Evolutionary conservation across 768 basidiomycete genomes (phyloP).

Genomic region (Suillus tomentosus): DNA sequence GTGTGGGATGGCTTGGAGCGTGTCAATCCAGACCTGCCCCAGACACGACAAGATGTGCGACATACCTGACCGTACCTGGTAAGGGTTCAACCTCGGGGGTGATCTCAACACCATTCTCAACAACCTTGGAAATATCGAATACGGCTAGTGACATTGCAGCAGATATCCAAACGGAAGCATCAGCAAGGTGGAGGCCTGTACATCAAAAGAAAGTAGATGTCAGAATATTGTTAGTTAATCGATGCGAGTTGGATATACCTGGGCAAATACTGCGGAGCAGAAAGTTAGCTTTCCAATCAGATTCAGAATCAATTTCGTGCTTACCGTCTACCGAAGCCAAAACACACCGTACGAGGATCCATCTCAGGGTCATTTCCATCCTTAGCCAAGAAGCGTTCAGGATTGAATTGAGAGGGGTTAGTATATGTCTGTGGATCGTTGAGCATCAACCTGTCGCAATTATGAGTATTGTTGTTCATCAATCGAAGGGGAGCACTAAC

Average conservation of each 20-base stretch:
- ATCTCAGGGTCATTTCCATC: not conserved
- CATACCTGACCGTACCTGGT: slow-evolving; percentile 44
- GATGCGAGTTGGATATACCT: not conserved
- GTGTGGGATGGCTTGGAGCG: slow-evolving; percentile 21
- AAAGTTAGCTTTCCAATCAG: not conserved
- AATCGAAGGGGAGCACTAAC: not conserved
- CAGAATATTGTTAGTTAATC: not conserved
- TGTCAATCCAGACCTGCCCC: not conserved
- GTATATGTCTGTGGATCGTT: slow-evolving; percentile 43
- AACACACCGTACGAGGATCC: slow-evolving; percentile 40
- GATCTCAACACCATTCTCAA: slow-evolving; percentile 35
- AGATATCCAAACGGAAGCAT: slow-evolving; percentile 42
- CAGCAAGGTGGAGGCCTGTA: slow-evolving; percentile 50
- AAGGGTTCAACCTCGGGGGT: slow-evolving; percentile 46
- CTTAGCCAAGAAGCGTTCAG: not conserved
- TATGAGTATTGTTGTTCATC: not conserved
- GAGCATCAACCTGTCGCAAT: slow-evolving; percentile 30
- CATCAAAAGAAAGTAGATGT: slow-evolving; percentile 21
- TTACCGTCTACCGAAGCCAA: slow-evolving; percentile 46
- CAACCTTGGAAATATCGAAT: slow-evolving; percentile 35
- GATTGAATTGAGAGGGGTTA: slow-evolving; percentile 50
- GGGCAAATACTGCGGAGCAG: not conserved
- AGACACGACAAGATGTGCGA: slow-evolving; percentile 18
- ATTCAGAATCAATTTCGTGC: not conserved
- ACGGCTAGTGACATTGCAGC: slow-evolving; percentile 42